phyloP scores from a whole-genome alignment of 179 eudicot species.

The Beta macrorhiza region DNA sequence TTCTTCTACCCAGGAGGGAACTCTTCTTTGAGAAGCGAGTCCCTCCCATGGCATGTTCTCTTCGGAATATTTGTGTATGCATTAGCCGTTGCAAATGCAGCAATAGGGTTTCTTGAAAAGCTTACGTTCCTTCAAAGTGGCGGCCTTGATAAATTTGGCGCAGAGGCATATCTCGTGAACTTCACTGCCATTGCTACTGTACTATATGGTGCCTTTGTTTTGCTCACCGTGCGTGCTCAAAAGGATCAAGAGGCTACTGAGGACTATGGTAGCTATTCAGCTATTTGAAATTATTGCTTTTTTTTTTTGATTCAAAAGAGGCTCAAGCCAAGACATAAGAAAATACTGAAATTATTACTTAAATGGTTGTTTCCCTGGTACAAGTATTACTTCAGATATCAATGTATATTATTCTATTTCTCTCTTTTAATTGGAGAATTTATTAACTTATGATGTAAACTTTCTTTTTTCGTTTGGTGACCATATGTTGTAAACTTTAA shows the following conservation, averaged over 20 bases:
- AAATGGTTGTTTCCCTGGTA: neutral
- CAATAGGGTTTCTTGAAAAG: constrained; percentile 85
- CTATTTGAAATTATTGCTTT: constrained; percentile 31
- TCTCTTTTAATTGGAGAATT: neutral
- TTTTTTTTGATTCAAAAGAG: too few relatives aligned
- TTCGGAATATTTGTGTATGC: constrained; percentile 63
- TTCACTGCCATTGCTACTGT: constrained; percentile 74
- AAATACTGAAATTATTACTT: constrained; percentile 15
- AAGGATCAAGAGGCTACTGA: constrained; percentile 46
- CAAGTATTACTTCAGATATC: neutral
- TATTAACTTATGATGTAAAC: neutral
- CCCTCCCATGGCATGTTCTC: constrained; percentile 82
- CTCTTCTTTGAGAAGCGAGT: constrained; percentile 45
- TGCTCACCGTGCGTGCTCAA: constrained; percentile 55
- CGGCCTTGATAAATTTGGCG: constrained; percentile 64
- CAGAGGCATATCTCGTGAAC: constrained; percentile 88
- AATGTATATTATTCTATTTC: neutral
- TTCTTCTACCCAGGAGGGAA: constrained; percentile 90
- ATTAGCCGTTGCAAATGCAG: constrained; percentile 68
- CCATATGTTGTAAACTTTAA: too few relatives aligned
- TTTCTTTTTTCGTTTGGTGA: too few relatives aligned
- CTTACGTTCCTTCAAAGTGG: constrained; percentile 72
- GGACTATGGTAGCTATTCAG: constrained; percentile 47
- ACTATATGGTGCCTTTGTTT: constrained; percentile 61
- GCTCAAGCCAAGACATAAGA: too few relatives aligned